Evolutionary conservation across 805 yeast species (phyloP).

Genomic region (Metschnikowia santaceciliae): DNA sequence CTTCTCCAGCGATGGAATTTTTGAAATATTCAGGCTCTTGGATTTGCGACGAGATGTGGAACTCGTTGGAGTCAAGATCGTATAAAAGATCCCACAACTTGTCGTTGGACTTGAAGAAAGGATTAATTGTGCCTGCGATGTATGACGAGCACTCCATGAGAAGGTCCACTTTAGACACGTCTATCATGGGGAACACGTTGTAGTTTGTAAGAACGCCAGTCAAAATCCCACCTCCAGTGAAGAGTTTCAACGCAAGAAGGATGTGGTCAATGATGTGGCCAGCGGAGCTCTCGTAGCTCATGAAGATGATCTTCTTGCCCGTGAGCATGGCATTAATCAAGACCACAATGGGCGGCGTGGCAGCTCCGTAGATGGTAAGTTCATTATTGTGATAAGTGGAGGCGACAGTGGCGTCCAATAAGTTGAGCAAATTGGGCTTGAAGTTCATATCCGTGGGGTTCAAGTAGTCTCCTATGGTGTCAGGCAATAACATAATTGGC

Average conservation of each 20-base stretch:
- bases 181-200: constrained; percentile 56
- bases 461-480: constrained; percentile 40
- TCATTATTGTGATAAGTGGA: constrained; percentile 40
- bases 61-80: constrained; percentile 52
- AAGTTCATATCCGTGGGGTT: constrained; percentile 45
- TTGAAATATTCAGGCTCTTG: constrained; percentile 21
- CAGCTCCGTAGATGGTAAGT: constrained; percentile 49
- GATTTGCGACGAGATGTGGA: constrained; percentile 28
- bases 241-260: constrained; percentile 39
- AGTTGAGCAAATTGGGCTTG: constrained; percentile 33
- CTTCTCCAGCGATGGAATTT: constrained; percentile 41
- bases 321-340: constrained; percentile 36
- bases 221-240: constrained; percentile 41
- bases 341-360: constrained; percentile 45
- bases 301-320: constrained; percentile 37
- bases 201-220: constrained; percentile 35
- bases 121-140: constrained; percentile 67
- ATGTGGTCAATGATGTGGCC: constrained; percentile 40
- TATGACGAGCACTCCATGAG: constrained; percentile 40
- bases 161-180: constrained; percentile 53
- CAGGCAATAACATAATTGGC: constrained; percentile 41
- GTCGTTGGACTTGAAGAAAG: constrained; percentile 52
- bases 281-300: constrained; percentile 37
- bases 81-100: constrained; percentile 59
- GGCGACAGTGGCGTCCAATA: constrained; percentile 33